Base-by-base conservation (phyloP, 306 rosid species). In the Quercus cerris region DNA sequence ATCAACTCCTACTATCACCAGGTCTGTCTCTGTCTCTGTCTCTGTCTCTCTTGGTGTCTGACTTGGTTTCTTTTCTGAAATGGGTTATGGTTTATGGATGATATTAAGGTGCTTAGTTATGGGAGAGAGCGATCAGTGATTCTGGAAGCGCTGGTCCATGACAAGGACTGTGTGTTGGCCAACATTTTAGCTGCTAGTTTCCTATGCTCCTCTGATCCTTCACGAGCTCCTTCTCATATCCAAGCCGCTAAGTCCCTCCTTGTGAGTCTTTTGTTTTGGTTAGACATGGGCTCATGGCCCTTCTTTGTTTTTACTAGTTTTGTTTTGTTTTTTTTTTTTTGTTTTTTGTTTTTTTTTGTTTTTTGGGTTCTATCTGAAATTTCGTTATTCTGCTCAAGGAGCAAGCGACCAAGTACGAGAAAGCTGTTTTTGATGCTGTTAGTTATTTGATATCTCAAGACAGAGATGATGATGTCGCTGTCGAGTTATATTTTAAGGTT, bases 51-150 rank as follows among this genome's bases (percentile, higher is more conserved):
- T 3, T 28, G 28, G 22, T 23, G 6, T 35, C 4, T 19, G 52
- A 33, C 41, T 59, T 5, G 4, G 25, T 52, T 44, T 78, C n/a
- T 69, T 7, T 46, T 83, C 73, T 84, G 75, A 75, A 83, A 67
- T 66, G 81, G 86, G 80, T 19, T 77, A 44, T 70, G 69, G 49
- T 3, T 81, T 80, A 75, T 70, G 69, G 74, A 20, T 25, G 7
- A 5, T 81, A 6, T 79, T 78, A 78, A 95, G 99, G 90, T 88
- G 13, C 87, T 95, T 55, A 79, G 75, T 70, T 85, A 90, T 79
- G 98, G 99, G 35, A 90, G 97, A 86, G n/a, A 75, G 70, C 87
- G 91, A 84, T 84, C 83, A 55, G 97, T 95, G 90, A 91, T 95
- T 79, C 79, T 95, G 51, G 88, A 91, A 70, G 97, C 98, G 12